phyloP scores from a whole-genome alignment of 805 yeast species.

The Komagataella ulmi region DNA sequence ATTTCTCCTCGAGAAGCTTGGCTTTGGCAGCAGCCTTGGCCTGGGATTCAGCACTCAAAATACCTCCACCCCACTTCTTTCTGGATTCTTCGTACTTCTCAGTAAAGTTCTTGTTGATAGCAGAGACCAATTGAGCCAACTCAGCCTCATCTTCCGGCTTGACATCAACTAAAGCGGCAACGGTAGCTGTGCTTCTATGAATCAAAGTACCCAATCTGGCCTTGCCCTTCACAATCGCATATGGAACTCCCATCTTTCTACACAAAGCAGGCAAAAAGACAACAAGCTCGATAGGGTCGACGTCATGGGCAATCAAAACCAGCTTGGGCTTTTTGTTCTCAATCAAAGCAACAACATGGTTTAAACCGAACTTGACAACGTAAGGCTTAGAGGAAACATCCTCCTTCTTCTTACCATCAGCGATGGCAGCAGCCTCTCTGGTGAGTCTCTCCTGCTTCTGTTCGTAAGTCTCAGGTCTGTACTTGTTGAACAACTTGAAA shows the following conservation, averaged over 20 bases:
- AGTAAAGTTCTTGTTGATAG: slow-evolving; percentile 85
- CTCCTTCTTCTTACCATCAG: slow-evolving; percentile 94
- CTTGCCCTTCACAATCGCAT: slow-evolving; percentile 97
- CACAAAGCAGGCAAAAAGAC: slow-evolving; percentile 97
- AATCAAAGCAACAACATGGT: slow-evolving; percentile 94
- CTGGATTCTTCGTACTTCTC: slow-evolving; percentile 92
- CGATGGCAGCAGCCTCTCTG: slow-evolving; percentile 98
- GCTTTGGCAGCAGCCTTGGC: slow-evolving; percentile 73
- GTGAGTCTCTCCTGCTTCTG: slow-evolving; percentile 99
- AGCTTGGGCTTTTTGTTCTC: slow-evolving; percentile 98
- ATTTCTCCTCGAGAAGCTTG: slow-evolving; percentile 20
- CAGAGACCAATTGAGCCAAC: slow-evolving; percentile 82
- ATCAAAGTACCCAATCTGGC: slow-evolving; percentile 96
- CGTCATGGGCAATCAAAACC: slow-evolving; percentile 96
- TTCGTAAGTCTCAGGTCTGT: slow-evolving; percentile 94
- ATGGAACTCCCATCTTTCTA: slow-evolving; percentile 99
- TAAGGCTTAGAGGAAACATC: slow-evolving; percentile 96
- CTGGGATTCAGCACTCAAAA: slow-evolving; percentile 88
- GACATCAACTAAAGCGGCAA: slow-evolving; percentile 95
- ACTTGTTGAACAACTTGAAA: slow-evolving; percentile 95
- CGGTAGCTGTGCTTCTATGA: slow-evolving; percentile 95
- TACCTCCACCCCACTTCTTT: slow-evolving; percentile 99
- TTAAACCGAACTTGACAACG: slow-evolving; percentile 95
- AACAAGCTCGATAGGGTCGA: slow-evolving; percentile 97
- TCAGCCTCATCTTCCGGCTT: slow-evolving; percentile 89